Conservation (phyloP, 108 stramenopile genomes). For the Stephanodiscus triporus region DNA sequence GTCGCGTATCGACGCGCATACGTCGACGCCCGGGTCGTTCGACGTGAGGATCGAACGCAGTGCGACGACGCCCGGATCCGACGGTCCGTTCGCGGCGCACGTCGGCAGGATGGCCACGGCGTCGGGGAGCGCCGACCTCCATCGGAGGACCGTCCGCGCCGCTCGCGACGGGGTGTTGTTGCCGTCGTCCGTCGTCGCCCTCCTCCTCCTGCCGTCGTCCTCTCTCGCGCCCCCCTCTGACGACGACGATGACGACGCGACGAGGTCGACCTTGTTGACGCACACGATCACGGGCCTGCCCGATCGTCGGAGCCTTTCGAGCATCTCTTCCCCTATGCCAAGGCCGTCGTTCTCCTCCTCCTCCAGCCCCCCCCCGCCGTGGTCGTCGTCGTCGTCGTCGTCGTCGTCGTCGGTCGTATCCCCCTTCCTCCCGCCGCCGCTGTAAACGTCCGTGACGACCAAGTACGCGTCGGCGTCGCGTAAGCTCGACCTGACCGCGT, state of each 20-base stretch:
- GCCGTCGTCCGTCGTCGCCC: conserved; percentile 1
- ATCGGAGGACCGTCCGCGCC: conserved; percentile 63
- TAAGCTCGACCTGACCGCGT: conserved; percentile 73
- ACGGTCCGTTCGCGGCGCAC: conserved; percentile 57
- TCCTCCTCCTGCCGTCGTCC: conserved; percentile 33
- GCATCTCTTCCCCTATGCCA: conserved; percentile 52
- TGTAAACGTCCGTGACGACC: conserved; percentile 85
- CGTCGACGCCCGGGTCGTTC: conserved; percentile 51
- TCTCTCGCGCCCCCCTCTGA: too few relatives aligned
- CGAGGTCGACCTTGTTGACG: conserved; percentile 90
- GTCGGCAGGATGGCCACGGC: conserved; percentile 81
- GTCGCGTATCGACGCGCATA: conserved; percentile 65
- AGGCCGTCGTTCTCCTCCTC: conserved; percentile 10
- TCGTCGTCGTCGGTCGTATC: conserved; percentile 7
- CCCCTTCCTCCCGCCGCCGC: conserved; percentile 38
- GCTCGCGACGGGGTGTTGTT: conserved; percentile 28
- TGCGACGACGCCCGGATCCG: conserved; percentile 64
- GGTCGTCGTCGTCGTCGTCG: conserved; percentile 7
- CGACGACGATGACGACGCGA: too few relatives aligned
- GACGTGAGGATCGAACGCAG: conserved; percentile 67
- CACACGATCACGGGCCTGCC: conserved; percentile 77
- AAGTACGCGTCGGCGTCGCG: conserved; percentile 76
- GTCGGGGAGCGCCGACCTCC: conserved; percentile 73
- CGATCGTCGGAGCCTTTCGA: conserved; percentile 51
- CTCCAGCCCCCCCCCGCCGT: conserved; percentile 1